A percentile compares a stretch with the other conserved stretches of the same genome.
Evolutionary conservation across 805 yeast species (phyloP).

Genomic region (Suhomyces sp.): DNA sequence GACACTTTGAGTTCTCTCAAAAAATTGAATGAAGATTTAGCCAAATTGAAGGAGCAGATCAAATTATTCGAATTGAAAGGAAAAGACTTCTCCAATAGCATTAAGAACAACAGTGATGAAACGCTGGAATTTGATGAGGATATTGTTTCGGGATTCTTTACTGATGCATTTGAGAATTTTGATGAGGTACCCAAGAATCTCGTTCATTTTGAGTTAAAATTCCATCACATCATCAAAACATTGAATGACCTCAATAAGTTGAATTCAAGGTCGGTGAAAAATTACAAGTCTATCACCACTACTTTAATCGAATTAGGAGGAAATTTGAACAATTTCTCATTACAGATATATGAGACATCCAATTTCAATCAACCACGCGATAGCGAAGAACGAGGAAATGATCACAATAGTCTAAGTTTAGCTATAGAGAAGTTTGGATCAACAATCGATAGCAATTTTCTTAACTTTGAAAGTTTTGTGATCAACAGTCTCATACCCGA

Average conservation of each 20-base stretch:
- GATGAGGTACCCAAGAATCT: slow-evolving; percentile 31
- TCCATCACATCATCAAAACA: slow-evolving; percentile 33
- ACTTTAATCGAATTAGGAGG: slow-evolving; percentile 55
- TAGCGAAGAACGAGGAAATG: neutral
- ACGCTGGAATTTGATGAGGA: slow-evolving; percentile 6
- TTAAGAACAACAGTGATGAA: slow-evolving; percentile 3
- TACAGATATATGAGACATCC: slow-evolving; percentile 34
- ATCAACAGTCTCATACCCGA: slow-evolving; percentile 36
- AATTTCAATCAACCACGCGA: slow-evolving; percentile 6
- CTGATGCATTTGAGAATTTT: slow-evolving; percentile 16
- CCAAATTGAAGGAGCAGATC: slow-evolving; percentile 33
- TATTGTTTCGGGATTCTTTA: slow-evolving; percentile 5
- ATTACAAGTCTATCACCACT: slow-evolving; percentile 38
- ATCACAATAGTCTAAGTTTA: slow-evolving; percentile 25
- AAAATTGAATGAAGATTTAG: slow-evolving; percentile 36
- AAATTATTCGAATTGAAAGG: slow-evolving; percentile 28
- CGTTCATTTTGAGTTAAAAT: slow-evolving; percentile 33
- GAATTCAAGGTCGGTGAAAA: slow-evolving; percentile 38
- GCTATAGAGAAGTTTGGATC: slow-evolving; percentile 54
- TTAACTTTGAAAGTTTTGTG: slow-evolving; percentile 47
- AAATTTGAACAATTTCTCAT: slow-evolving; percentile 53
- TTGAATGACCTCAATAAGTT: slow-evolving; percentile 36
- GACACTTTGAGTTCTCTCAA: slow-evolving; percentile 33
- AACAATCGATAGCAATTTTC: slow-evolving; percentile 48
- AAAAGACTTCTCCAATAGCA: slow-evolving; percentile 11